Conservation (phyloP, 768 basidiomycete species). For the Russula olivacea region DNA sequence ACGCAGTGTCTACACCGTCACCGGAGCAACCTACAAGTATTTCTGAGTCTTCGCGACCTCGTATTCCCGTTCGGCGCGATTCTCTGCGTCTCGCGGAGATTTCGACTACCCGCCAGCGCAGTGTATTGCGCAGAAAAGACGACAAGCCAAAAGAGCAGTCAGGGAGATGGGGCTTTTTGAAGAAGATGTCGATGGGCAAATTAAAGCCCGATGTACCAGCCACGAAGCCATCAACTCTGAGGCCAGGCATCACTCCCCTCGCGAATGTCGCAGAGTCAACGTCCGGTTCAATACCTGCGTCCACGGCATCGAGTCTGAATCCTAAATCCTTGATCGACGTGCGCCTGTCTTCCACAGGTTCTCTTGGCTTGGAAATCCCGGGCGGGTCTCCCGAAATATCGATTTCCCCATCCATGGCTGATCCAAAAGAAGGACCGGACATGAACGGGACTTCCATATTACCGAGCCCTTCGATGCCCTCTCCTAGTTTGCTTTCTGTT, state of each 20-base stretch:
- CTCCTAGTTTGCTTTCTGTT: slow-evolving; percentile 20
- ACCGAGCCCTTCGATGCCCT: not conserved
- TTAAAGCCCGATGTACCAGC: slow-evolving; percentile 61
- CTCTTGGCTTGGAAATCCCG: slow-evolving; percentile 37
- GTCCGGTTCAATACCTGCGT: slow-evolving; percentile 4
- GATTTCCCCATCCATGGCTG: slow-evolving; percentile 17
- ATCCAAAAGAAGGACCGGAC: slow-evolving; percentile 9
- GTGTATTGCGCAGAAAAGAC: slow-evolving; percentile 23
- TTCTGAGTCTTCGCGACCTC: not conserved
- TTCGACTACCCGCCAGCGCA: slow-evolving; percentile 17
- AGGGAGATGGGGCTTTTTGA: slow-evolving; percentile 90
- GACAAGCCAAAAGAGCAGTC: slow-evolving; percentile 40
- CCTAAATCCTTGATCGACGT: slow-evolving; percentile 26
- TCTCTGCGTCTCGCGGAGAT: slow-evolving; percentile 6
- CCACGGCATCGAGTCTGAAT: slow-evolving; percentile 21
- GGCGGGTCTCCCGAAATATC: slow-evolving; percentile 10
- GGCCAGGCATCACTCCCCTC: slow-evolving; percentile 27
- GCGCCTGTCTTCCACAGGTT: slow-evolving; percentile 63
- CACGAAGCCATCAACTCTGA: slow-evolving; percentile 32
- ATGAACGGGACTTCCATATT: slow-evolving; percentile 3
- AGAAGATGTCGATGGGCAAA: slow-evolving; percentile 98
- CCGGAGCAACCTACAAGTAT: not conserved
- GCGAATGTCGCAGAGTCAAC: slow-evolving; percentile 18
- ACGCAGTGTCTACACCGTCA: not conserved
- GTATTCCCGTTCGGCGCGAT: not conserved